phyloP scores from a whole-genome alignment of 2,329 filamentous ascomycete species.

The Xylaria sp. region DNA sequence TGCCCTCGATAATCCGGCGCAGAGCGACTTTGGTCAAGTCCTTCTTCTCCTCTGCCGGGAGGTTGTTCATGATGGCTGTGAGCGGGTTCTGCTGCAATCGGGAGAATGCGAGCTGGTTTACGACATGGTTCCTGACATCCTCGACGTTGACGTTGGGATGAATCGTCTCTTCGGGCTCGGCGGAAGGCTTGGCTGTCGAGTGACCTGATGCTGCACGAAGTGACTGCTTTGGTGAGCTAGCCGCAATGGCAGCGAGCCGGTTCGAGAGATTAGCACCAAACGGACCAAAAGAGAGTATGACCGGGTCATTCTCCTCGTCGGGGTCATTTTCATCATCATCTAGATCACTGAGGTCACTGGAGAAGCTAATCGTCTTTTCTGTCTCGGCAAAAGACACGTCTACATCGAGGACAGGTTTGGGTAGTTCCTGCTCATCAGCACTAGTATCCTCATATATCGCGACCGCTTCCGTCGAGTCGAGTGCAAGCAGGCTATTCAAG shows the following conservation, averaged over 20 bases:
- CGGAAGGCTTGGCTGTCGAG: slow-evolving; percentile 33
- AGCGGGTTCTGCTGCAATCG: slow-evolving; percentile 89
- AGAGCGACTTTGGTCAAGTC: slow-evolving; percentile 68
- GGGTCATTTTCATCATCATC: slow-evolving; percentile 79
- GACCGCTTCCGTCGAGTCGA: slow-evolving; percentile 53
- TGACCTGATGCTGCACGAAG: slow-evolving; percentile 32
- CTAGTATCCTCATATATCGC: slow-evolving; percentile 76
- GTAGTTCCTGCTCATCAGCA: slow-evolving; percentile 59
- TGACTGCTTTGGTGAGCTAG: slow-evolving; percentile 66
- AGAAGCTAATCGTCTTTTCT: slow-evolving; percentile 59
- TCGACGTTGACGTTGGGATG: slow-evolving; percentile 45
- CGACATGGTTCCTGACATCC: slow-evolving; percentile 79
- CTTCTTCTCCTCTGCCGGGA: slow-evolving; percentile 70
- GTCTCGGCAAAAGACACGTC: slow-evolving; percentile 55
- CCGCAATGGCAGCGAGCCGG: slow-evolving; percentile 76
- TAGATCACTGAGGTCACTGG: slow-evolving; percentile 61
- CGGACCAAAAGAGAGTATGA: slow-evolving; percentile 89
- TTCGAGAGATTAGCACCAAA: slow-evolving; percentile 86
- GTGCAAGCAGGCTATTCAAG: slow-evolving; percentile 53
- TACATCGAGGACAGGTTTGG: slow-evolving; percentile 38
- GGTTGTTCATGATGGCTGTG: slow-evolving; percentile 84
- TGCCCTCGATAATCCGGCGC: slow-evolving; percentile 72
- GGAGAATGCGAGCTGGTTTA: slow-evolving; percentile 95
- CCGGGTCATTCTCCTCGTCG: slow-evolving; percentile 92
- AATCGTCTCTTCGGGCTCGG: slow-evolving; percentile 39